Evolutionary conservation across 345 rosid species (phyloP).

Genomic region (Eucalyptus microcorys): DNA sequence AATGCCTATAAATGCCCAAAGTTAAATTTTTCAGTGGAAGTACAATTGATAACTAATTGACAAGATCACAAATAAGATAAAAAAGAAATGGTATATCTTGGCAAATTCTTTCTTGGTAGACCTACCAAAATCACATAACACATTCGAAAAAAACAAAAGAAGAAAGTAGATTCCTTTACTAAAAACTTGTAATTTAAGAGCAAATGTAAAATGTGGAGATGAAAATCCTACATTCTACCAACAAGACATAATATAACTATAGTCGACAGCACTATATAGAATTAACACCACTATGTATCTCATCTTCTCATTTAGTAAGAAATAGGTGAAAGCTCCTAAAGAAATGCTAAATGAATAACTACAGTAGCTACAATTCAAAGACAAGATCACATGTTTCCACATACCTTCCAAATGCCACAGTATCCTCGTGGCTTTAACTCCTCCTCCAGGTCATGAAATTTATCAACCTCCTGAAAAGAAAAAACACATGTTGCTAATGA

Average conservation of each 20-base stretch:
- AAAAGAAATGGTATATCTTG: background rate
- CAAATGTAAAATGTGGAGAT: background rate
- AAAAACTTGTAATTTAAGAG: background rate
- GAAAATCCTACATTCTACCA: background rate
- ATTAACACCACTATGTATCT: background rate
- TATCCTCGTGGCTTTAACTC: slow-evolving; percentile 62
- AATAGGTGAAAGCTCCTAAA: background rate
- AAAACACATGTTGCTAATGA: background rate
- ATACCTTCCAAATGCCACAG: slow-evolving; percentile 81
- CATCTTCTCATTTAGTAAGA: background rate
- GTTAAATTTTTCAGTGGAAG: background rate
- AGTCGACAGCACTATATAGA: background rate
- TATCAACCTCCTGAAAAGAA: slow-evolving; percentile 77
- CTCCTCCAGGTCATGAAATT: slow-evolving; percentile 66
- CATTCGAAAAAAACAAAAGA: background rate
- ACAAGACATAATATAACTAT: background rate
- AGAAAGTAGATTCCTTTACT: background rate
- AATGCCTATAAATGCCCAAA: background rate
- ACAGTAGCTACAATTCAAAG: background rate
- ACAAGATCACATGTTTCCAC: background rate
- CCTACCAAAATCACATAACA: background rate
- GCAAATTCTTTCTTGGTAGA: background rate
- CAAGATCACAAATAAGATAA: background rate
- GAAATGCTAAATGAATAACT: background rate
- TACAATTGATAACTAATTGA: background rate